Conservation (phyloP, 306 rosid species). For the Cucurbita maxima region DNA sequence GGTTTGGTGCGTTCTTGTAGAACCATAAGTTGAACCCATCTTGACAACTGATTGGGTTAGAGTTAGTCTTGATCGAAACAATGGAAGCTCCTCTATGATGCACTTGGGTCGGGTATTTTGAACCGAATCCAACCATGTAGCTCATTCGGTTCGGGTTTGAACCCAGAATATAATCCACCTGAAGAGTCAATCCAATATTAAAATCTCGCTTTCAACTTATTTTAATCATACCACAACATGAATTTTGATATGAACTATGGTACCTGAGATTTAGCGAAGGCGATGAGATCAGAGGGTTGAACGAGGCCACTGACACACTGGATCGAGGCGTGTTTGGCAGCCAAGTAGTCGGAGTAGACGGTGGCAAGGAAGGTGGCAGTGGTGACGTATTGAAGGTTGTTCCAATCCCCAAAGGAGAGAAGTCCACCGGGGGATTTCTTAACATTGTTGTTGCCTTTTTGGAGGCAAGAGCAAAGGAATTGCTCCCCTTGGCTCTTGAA, state of each 20-base stretch:
- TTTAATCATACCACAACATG: too few species aligned
- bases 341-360: conserved; percentile 26
- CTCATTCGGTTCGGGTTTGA: conserved; percentile 32
- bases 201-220: too few species aligned
- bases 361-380: conserved; percentile 29
- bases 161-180: conserved; percentile 55
- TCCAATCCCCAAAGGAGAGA: conserved; percentile 34
- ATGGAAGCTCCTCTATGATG: conserved; percentile 73
- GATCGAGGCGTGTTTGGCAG: conserved; percentile 11
- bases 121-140: conserved; percentile 62
- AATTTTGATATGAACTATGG: too few species aligned
- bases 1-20: conserved; percentile 27
- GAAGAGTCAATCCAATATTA: background rate
- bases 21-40: conserved; percentile 29
- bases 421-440: conserved; percentile 30
- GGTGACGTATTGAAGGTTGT: conserved; percentile 37
- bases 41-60: conserved; percentile 19
- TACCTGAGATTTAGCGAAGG: conserved; percentile 33
- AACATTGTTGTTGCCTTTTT: conserved; percentile 25
- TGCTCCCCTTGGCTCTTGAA: conserved; percentile 35
- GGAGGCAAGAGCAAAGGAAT: conserved; percentile 36
- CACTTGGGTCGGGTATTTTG: conserved; percentile 24
- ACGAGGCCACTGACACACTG: conserved; percentile 13
- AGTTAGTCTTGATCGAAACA: conserved; percentile 22
- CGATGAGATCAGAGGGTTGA: conserved; percentile 18